Percentiles rank a stretch among this genome's conserved stretches.
Evolutionary conservation across 768 basidiomycete species (phyloP).

Genomic region (Suillus brevipes): DNA sequence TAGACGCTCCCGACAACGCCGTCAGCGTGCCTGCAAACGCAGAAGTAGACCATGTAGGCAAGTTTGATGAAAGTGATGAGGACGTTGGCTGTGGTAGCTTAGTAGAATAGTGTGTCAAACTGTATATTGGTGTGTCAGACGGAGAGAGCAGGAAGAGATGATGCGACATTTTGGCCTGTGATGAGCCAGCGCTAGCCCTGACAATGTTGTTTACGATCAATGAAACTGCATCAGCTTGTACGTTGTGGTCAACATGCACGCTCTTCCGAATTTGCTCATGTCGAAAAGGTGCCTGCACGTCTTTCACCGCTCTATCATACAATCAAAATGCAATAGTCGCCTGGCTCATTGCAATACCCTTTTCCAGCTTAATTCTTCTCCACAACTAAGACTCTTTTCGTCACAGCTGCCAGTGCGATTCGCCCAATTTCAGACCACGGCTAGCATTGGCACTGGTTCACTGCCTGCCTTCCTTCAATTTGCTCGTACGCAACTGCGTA

Average conservation of each 20-base stretch:
- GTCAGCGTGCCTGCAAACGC: constrained; percentile 89
- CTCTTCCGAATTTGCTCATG: constrained; percentile 16
- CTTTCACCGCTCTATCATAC: constrained; percentile 3
- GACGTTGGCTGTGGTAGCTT: constrained; percentile 61
- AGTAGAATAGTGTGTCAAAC: constrained; percentile 77
- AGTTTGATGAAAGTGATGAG: constrained; percentile 75
- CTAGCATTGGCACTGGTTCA: neutral
- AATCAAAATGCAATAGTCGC: constrained; percentile 5
- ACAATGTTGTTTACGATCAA: constrained; percentile 1
- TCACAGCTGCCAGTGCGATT: neutral
- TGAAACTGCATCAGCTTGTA: neutral
- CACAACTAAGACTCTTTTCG: neutral
- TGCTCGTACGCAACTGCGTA: constrained; percentile 12
- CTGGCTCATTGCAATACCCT: constrained; percentile 6
- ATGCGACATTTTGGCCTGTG: constrained; percentile 62
- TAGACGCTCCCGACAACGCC: constrained; percentile 82
- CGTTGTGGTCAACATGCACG: constrained; percentile 1
- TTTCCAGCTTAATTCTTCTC: neutral
- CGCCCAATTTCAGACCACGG: neutral
- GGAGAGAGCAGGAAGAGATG: constrained; percentile 86
- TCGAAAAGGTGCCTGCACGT: constrained; percentile 4
- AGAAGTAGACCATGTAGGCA: constrained; percentile 89
- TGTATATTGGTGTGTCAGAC: constrained; percentile 84
- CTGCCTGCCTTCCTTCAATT: constrained; percentile 18
- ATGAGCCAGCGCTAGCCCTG: neutral